Evolutionary conservation across 805 yeast species (phyloP), one percentile per base, ranked within the genome.

Genomic region (Pichia kluyveri): DNA sequence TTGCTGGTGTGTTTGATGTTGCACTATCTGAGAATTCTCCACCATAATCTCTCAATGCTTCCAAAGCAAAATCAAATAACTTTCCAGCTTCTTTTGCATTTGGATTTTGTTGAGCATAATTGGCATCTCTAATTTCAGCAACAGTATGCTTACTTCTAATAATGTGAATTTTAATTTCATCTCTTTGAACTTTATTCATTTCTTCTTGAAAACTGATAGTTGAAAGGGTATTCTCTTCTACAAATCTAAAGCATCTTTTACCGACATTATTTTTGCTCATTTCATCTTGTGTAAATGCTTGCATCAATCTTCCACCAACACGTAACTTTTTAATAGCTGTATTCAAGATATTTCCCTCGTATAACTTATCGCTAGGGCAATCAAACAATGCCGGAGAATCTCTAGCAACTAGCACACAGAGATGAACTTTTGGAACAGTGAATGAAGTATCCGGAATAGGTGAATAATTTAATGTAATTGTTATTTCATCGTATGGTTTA

Each of bases 241-340:
- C 80, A 54, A 88, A 84, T 51, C 79, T 78, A 65, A 88, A 88
- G 5, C 85, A 72, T 51, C 97, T 69, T 54, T 81, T 77, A 11
- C 96, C 95, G 59, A 86, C 77, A 0, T 93, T 90, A 42, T 78
- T 75, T 38, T 82, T 69, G 46, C 79, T 63, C 95, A 91, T 87
- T 60, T 89, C 96, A 56, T 90, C 97, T 56, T 80, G 81, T 0
- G 97, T 90, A 63, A 76, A 89, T 0, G 96, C 95, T 57, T 87
- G 91, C 95, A 87, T 86, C 64, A 90, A 64, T 56, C 96, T 73
- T 5, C 85, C 95, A 4, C 86, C 96, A 51, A 88, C 77, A 56
- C 93, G 77, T 54, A 91, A 61, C 60, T 87, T 87, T 54, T 69
- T 71, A 18, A 85, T 68, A 1, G 96, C 96, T 6, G 81, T 61